Evolutionary conservation across 352 stramenopile genomes (phyloP), one percentile per base, ranked within the genome.

Genomic region (Globisporangium rhizosaccharum): DNA sequence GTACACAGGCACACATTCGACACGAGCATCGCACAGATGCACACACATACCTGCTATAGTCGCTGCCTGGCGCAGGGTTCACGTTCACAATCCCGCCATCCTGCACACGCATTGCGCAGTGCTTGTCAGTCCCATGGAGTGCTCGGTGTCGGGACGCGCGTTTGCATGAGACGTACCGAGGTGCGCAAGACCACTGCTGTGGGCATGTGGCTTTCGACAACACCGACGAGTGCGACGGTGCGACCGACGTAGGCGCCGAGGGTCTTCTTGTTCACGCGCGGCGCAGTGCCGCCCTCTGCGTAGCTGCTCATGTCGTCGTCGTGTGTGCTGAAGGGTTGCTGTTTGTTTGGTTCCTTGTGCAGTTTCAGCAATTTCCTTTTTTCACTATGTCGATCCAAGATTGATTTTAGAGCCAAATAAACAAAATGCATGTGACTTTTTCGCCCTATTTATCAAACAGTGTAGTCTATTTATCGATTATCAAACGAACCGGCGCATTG

Each of bases 211-310:
- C 76, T 90, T 63, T 91, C 77, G 17, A 94, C 76, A 25, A 72
- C 69, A 3, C 82, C 85, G 7, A 94, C 85, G 7, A 94, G 75
- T 51, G 85, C 75, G 10, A 94, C 85, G 0, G 82, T 90, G 56
- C 80, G 73, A 25, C 81, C 79, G 26, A 87, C 54, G 59, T 88
- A 90, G 10, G 66, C 66, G 45, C 66, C 61, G 66, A 94, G 73
- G 1, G 70, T 75, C 66, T 81, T 80, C 71, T 91, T 91, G 72
- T 94, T 94, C 54, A 94, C 82, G 61, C 85, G 85, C 61, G 85
- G 80, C 59, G 82, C 84, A 44, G 85, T 92, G 51, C 75, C 79
- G 56, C 68, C 71, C 39, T 82, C 73, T 42, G 67, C 67, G 55
- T 79, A 87, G 68, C 75, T 82, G 23, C 23, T 23, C 23, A 23